These are phyloP conservation scores for Micractinium sp. DNA, from an alignment of 139 green algal species.

Conservation along the genomic window DNA sequence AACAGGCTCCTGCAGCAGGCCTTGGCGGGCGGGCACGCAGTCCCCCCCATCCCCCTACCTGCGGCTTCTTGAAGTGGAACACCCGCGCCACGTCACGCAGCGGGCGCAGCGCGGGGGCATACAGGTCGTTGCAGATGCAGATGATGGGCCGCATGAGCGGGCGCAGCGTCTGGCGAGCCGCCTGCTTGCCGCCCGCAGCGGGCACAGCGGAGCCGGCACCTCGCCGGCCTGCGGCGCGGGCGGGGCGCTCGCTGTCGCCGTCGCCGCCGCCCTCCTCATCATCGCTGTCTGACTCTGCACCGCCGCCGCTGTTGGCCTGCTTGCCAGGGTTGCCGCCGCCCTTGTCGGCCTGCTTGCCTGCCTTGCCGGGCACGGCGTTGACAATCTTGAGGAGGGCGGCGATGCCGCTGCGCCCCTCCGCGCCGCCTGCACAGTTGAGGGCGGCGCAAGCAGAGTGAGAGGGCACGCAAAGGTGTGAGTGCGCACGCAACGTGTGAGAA, in stretches of 20 bases:
- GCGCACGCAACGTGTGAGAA: too few species aligned
- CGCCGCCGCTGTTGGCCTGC: not conserved
- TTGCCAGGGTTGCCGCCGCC: not conserved
- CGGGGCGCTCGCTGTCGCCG: not conserved
- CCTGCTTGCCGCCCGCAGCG: not conserved
- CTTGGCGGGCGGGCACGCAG: too few species aligned
- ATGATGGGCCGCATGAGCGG: conserved; percentile 89
- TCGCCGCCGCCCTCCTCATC: conserved; percentile 13
- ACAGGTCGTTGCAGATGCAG: conserved; percentile 97
- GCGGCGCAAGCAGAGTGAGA: not conserved
- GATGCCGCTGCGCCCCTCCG: conserved; percentile 81
- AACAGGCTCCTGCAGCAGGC: too few species aligned
- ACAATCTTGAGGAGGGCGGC: conserved; percentile 85
- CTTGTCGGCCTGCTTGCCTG: conserved; percentile 7
- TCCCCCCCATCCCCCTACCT: not conserved
- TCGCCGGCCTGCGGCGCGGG: not conserved
- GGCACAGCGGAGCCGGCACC: not conserved
- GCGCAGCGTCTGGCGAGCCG: conserved; percentile 29
- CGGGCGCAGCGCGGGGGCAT: conserved; percentile 85
- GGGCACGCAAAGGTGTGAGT: not conserved
- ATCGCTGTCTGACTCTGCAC: conserved; percentile 17
- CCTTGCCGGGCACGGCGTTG: not conserved
- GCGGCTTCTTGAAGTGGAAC: conserved; percentile 69
- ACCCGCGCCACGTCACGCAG: conserved; percentile 84
- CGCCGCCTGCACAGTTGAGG: conserved; percentile 56